phyloP scores from a whole-genome alignment of 306 rosid species.

The apple (Malus domestica) region DNA sequence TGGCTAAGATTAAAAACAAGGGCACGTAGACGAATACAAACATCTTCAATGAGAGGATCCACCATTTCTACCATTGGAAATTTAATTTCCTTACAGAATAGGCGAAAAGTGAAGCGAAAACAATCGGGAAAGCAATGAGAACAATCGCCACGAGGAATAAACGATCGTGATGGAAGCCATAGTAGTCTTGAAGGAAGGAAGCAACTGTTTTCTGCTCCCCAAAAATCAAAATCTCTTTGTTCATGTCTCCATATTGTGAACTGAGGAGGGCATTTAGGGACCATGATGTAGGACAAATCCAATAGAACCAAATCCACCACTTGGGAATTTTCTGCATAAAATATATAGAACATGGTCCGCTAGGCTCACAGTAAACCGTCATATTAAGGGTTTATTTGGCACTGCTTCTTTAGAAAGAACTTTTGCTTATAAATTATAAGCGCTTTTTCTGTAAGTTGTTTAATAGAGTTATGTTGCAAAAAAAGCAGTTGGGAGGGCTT shows the following conservation, averaged over 20 bases:
- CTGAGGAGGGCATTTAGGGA: slow-evolving; percentile 62
- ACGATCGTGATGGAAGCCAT: slow-evolving; percentile 53
- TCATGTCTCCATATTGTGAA: slow-evolving; percentile 65
- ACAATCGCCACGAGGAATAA: slow-evolving; percentile 51
- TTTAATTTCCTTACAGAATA: slow-evolving; percentile 56
- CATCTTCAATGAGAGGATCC: not conserved
- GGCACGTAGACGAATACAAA: not conserved
- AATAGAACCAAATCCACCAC: slow-evolving; percentile 81
- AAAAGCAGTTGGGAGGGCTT: too few species aligned
- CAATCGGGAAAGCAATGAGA: slow-evolving; percentile 59
- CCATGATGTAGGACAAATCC: slow-evolving; percentile 82
- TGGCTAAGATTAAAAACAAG: not conserved
- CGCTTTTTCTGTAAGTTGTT: too few species aligned
- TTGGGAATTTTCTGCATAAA: slow-evolving; percentile 70
- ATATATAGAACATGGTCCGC: not conserved
- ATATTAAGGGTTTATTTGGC: too few species aligned
- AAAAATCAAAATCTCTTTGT: slow-evolving; percentile 45
- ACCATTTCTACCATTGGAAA: slow-evolving; percentile 44
- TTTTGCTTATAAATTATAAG: too few species aligned
- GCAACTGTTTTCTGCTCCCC: slow-evolving; percentile 49
- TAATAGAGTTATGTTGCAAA: too few species aligned
- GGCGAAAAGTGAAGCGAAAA: slow-evolving; percentile 55
- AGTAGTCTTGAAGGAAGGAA: slow-evolving; percentile 49
- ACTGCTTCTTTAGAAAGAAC: too few species aligned
- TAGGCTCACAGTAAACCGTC: too few species aligned